phyloP scores from a whole-genome alignment of 2,329 filamentous ascomycete genomes.

The Sclerotinia minor region DNA sequence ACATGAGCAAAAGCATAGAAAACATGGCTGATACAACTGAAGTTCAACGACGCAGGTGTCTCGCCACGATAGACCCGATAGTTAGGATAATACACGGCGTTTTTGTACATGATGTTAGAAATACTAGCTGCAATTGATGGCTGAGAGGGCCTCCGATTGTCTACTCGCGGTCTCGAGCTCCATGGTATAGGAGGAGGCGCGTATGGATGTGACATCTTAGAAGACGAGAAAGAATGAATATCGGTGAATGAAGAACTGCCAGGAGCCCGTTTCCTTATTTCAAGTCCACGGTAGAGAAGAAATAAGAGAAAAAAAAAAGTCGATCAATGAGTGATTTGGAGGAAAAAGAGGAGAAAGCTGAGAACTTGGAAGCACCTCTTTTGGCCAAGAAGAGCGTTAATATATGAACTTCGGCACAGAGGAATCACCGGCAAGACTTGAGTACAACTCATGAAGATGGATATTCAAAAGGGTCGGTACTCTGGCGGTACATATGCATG shows the following conservation, averaged over 20 bases:
- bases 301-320: neutral
- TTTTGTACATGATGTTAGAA: constrained; percentile 59
- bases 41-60: constrained; percentile 71
- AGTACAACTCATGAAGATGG: constrained; percentile 10
- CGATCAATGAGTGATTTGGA: neutral
- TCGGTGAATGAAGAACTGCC: neutral
- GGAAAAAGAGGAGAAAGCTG: neutral
- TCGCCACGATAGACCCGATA: constrained; percentile 71
- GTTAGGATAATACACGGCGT: constrained; percentile 85
- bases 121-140: constrained; percentile 38
- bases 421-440: constrained; percentile 19
- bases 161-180: constrained; percentile 33
- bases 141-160: constrained; percentile 38
- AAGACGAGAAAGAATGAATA: neutral
- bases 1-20: constrained; percentile 83
- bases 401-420: neutral
- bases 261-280: neutral
- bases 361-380: neutral
- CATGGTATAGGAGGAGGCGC: constrained; percentile 37
- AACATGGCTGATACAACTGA: constrained; percentile 75
- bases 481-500: constrained; percentile 19
- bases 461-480: constrained; percentile 5
- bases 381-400: neutral
- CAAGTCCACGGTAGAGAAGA: neutral
- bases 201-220: constrained; percentile 34